Evolutionary conservation across 306 rosid species (phyloP), one percentile per base, ranked within the genome.

Genomic region (Begonia masoniana): DNA sequence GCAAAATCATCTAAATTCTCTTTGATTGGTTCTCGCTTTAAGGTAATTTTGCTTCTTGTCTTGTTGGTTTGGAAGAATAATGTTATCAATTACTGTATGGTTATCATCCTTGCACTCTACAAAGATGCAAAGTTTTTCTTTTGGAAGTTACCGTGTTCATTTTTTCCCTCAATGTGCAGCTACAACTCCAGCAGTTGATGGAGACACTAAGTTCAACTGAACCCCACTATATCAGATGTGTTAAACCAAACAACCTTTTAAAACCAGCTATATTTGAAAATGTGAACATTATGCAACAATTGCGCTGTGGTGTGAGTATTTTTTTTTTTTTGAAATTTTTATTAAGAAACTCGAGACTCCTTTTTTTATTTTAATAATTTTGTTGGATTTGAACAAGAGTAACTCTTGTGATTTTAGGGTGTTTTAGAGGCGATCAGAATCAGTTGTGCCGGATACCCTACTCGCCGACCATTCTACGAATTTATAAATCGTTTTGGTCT

Each of bases 371-470:
- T 31, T 0, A 31, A 5, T 31, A 7, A 31, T 31, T 31, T 31
- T 31, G 7, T 5, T 0, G 1, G 8, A 31, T 31, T 31, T 31
- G 39, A 7, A 5, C 43, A 53, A 50, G 19, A 62, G 58, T 68
- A 64, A 68, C 56, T 39, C 36, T 71, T 70, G 24, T 51, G 43
- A 54, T 19, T 66, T 56, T 78, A 92, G 99, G 99, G 99, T 83
- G 99, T 92, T 76, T 72, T 92, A 60, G 99, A 92, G 74, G 99
- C 99, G 52, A 92, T 92, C 76, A 82, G 99, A 80, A 92, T 92
- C 55, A 92, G 99, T 68, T 83, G 94, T 66, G 99, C 99, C 55
- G 99, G 99, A 69, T 92, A 86, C 69, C 99, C 99, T 73, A 92
- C 99, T 45, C 84, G 99, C 31, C 87, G 80, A 23, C 76, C 94